Base-by-base conservation (phyloP, 140 eudicot species). In the Anethum foeniculum region DNA sequence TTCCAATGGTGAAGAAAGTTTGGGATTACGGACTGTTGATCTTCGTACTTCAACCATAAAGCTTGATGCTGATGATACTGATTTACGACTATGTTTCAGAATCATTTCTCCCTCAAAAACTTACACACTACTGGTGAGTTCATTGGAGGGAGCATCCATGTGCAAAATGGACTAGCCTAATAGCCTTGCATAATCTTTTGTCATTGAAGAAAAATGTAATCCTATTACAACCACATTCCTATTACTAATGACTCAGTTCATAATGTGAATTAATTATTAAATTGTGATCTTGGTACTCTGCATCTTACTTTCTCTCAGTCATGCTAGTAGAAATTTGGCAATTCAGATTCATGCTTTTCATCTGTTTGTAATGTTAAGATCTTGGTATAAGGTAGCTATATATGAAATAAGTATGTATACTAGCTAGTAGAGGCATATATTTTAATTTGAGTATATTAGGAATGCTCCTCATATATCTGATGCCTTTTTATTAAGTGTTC, bases 41-140 rank as follows among this genome's bases (percentile, higher is more conserved):
- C 94, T 95, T 81, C 99, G 84, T 76, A 91, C 99, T 64, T 95
- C 99, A 68, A 95, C 88, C n/a, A 92, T 95, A 71, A 95, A 95
- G 84, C 84, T 90, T 65, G 97, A 95, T 81, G 99, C 97, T 41
- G 97, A 95, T 72, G 99, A 95, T 91, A 82, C 92, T 72, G 97
- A 95, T 80, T 82, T 95, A 77, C 91, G 99, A 48, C 92, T 95
- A 52, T 95, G 99, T 86, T 95, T 95, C 84, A 88, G 99, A 84
- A 89, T 95, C 60, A 93, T 95, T 85, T 92, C 99, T 0, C 99
- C 99, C 64, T 77, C 81, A 16, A 95, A 95, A 85, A 89, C 97
- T 11, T 92, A 90, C 81, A 92, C 99, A 71, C 86, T 95, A 79
- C 99, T 91, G 99, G 99, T 94, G 62, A 76, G 25, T 51, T 41